A percentile compares a stretch with the other conserved stretches of the same genome.
Conservation (phyloP, 164 flowering plant genomes). For the Santalum album region DNA sequence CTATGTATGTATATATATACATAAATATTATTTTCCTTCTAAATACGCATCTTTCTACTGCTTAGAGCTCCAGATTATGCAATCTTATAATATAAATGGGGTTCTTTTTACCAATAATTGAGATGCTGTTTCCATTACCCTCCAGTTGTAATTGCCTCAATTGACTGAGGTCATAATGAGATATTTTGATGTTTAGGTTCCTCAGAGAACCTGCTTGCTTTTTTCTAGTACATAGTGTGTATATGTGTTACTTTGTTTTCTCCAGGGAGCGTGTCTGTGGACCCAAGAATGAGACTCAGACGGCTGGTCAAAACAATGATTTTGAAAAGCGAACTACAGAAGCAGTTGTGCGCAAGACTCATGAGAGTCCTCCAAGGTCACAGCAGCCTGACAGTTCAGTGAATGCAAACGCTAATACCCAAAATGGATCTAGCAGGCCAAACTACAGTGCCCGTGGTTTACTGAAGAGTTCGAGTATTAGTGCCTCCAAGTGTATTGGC, state of each 20-base stretch:
- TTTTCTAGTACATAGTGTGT: too few relatives aligned
- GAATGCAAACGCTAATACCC: background rate
- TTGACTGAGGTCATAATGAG: background rate
- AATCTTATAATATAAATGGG: too few relatives aligned
- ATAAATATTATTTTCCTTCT: too few relatives aligned
- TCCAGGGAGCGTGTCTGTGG: background rate
- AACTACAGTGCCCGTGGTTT: background rate
- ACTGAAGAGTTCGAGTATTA: background rate
- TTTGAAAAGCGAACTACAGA: background rate
- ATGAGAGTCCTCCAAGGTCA: too few relatives aligned
- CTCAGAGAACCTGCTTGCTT: background rate
- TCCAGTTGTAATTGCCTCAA: background rate
- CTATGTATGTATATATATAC: too few relatives aligned
- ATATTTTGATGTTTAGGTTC: background rate
- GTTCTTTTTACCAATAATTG: too few relatives aligned
- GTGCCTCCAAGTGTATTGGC: background rate
- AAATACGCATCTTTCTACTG: too few relatives aligned
- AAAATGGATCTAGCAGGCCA: too few relatives aligned
- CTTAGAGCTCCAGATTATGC: too few relatives aligned
- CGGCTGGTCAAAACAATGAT: background rate
- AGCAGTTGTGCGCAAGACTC: background rate
- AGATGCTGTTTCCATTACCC: too few relatives aligned
- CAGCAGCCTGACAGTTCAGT: background rate
- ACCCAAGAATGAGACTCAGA: background rate
- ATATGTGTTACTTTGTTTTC: background rate